Evolutionary conservation across 208 protist genomes (phyloP).

Genomic region (Acanthamoeba triangularis): DNA sequence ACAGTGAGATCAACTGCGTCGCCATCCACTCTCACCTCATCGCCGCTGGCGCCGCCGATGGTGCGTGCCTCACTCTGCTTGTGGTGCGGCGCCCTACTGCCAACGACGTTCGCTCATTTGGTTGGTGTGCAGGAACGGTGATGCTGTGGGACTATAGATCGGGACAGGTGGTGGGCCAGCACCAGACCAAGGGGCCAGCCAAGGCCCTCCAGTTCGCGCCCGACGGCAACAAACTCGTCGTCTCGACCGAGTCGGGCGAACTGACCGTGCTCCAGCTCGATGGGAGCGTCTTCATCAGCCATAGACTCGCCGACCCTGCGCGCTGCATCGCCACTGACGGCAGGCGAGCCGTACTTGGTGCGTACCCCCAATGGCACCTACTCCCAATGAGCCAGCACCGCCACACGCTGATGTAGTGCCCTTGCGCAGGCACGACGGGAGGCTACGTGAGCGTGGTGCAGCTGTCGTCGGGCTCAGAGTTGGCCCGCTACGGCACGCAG

Average conservation of each 20-base stretch:
- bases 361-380: not conserved
- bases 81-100: too few species aligned
- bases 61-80: not conserved
- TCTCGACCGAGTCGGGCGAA: not conserved
- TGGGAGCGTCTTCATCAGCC: not conserved
- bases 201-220: slow-evolving; percentile 30
- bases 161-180: slow-evolving; percentile 22
- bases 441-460: slow-evolving; percentile 39
- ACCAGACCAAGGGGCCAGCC: not conserved
- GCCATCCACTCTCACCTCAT: not conserved
- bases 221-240: slow-evolving; percentile 14
- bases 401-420: not conserved
- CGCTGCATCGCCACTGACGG: slow-evolving; percentile 47
- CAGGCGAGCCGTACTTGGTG: slow-evolving; percentile 12
- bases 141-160: slow-evolving; percentile 49
- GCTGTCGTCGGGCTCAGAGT: not conserved
- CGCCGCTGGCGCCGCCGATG: slow-evolving; percentile 26
- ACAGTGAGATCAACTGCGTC: slow-evolving; percentile 69
- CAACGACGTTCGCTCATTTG: not conserved
- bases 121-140: slow-evolving; percentile 30
- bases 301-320: not conserved
- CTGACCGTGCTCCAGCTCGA: slow-evolving; percentile 43
- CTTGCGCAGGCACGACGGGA: not conserved
- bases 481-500: not conserved
- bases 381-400: too few species aligned